Conservation (phyloP, 139 green algal species). For the Chlamydomonas incerta region DNA sequence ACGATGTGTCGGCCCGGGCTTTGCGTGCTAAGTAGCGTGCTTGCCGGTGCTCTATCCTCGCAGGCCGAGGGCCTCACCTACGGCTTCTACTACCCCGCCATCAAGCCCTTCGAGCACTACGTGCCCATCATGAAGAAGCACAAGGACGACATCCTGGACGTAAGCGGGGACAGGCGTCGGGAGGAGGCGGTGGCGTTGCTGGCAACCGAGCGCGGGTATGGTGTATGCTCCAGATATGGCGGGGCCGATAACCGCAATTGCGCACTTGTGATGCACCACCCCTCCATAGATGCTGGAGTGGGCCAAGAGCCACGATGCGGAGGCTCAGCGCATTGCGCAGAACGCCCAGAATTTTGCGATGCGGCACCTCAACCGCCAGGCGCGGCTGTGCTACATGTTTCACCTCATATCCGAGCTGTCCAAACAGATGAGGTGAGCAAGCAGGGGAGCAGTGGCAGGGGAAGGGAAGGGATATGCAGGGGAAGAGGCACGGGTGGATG, state of each 20-base stretch:
- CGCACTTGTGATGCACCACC: neutral
- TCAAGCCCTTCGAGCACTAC: conserved; percentile 5
- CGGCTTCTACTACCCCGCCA: neutral
- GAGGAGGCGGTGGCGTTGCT: too few relatives aligned
- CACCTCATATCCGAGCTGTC: neutral
- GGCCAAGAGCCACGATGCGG: neutral
- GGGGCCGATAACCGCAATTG: too few relatives aligned
- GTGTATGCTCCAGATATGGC: neutral
- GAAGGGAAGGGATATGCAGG: too few relatives aligned
- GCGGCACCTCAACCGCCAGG: neutral
- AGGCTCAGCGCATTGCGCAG: neutral
- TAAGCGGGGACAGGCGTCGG: neutral
- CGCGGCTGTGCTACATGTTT: neutral
- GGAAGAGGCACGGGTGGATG: too few relatives aligned
- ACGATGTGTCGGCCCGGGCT: too few relatives aligned
- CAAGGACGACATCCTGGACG: neutral
- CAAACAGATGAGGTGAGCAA: neutral
- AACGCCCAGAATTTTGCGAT: neutral
- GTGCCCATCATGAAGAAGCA: neutral
- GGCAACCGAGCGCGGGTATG: too few relatives aligned
- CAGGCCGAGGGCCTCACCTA: neutral
- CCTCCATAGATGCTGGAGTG: neutral
- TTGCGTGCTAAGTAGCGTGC: too few relatives aligned
- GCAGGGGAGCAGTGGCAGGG: too few relatives aligned
- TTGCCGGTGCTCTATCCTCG: neutral